These are phyloP conservation scores for Lichtheimia ramosa DNA, from an alignment of 371 early-diverging fungal species.

Conservation along the genomic window DNA sequence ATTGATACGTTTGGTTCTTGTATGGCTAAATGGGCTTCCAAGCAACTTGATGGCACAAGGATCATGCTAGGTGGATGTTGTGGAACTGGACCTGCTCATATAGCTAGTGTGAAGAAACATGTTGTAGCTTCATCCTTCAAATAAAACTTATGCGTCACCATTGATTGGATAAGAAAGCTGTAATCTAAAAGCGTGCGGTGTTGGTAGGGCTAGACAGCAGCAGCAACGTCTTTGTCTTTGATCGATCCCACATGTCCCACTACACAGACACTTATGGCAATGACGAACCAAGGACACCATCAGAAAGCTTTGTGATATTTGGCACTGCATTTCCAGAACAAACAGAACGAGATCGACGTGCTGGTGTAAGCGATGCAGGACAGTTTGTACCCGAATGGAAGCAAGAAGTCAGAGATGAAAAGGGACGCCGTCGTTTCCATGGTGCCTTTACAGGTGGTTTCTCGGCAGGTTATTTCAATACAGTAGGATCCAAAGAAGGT, in stretches of 20 bases:
- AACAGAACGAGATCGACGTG: constrained; percentile 39
- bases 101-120: constrained; percentile 9
- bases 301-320: constrained; percentile 39
- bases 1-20: constrained; percentile 31
- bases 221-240: no score
- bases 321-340: constrained; percentile 54
- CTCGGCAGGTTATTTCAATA: constrained; percentile 93
- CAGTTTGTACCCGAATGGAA: constrained; percentile 58
- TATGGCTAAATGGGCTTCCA: constrained; percentile 15
- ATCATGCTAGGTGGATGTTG: constrained; percentile 55
- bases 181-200: no score
- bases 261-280: no score
- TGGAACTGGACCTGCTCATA: constrained; percentile 40
- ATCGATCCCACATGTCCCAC: no score
- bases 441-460: constrained; percentile 96
- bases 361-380: constrained; percentile 44
- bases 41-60: constrained; percentile 19
- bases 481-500: constrained; percentile 96
- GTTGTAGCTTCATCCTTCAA: no score
- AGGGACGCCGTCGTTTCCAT: constrained; percentile 85
- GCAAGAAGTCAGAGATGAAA: constrained; percentile 72
- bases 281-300: background rate
- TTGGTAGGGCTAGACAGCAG: no score
- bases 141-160: no score
- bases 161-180: no score